Base-by-base conservation (phyloP, 2,329 filamentous ascomycete species). In the Colletotrichum zoysiae region DNA sequence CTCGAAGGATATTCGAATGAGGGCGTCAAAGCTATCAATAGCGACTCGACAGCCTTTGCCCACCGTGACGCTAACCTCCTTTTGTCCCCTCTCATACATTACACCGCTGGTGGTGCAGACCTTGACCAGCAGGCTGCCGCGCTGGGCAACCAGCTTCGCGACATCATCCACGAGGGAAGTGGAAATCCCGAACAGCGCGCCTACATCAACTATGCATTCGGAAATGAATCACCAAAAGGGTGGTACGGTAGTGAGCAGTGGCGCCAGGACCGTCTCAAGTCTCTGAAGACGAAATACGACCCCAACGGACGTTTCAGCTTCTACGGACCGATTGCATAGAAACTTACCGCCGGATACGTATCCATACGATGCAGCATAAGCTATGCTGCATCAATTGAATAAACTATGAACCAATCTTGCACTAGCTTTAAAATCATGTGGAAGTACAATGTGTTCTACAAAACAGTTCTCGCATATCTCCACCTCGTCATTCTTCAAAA, bases 161-260 rank as follows among this genome's bases (percentile, higher is more conserved):
- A 81, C 5, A 79, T 83, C 6, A 76, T 86, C 6, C 76, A 78
- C 51, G 70, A 77, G 12, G 80, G 77, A 0, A 82, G 76, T 60
- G 84, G 81, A 3, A 68, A 77, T 33, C 65, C 75, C 1, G 75
- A 79, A 42, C 53, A 82, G 61, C 78, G 82, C 67, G 76, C 80
- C 0, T 87, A 88, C 68, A 81, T 87, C 63, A 89, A 89, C 77
- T 89, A 88, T 74, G 86, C 86, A 0, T 82, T 82, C 63, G 86
- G 86, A 1, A 79, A 84, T 11, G 86, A 89, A 78, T 76, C 76
- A 1, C 75, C 78, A 0, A 67, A 78, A 60, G 76, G 78, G 2
- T 80, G 82, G 79, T 89, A 89, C 75, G 87, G 87, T 9, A 79
- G 79, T 63, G 87, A 87, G 62, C 64, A 74, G 51, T 88, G 86